Percentiles rank a stretch among this genome's conserved stretches.
phyloP scores from a whole-genome alignment of 2,329 filamentous ascomycete genomes.

The Cladosporium cucumerinum region DNA sequence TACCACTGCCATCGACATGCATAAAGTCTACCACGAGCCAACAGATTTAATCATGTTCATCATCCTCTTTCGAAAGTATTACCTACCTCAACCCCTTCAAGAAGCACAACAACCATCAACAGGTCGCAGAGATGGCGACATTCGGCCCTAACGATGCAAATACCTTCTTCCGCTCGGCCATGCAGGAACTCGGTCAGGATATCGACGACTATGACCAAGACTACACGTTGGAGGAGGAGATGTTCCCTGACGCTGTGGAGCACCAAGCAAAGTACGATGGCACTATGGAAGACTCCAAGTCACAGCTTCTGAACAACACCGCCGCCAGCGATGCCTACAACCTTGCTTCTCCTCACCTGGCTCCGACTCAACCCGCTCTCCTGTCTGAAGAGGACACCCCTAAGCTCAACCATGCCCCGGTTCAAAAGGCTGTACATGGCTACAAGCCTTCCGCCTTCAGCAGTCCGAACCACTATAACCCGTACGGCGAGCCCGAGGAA shows the following conservation, averaged over 20 bases:
- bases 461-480: not conserved
- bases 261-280: conserved; percentile 7
- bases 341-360: not conserved
- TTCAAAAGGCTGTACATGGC: not conserved
- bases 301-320: not conserved
- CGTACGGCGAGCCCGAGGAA: not conserved
- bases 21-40: not conserved
- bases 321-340: not conserved
- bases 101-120: not conserved
- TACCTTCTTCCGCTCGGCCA: not conserved
- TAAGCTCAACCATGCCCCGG: not conserved
- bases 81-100: not conserved
- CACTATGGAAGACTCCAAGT: not conserved
- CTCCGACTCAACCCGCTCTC: not conserved
- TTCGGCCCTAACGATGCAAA: not conserved
- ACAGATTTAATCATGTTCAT: not conserved
- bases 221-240: not conserved
- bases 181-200: not conserved
- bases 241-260: conserved; percentile 24
- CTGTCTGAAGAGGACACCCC: no score
- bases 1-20: not conserved
- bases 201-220: conserved; percentile 13
- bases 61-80: not conserved
- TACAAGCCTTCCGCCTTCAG: not conserved
- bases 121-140: not conserved